Percentiles rank a stretch among this genome's conserved stretches.
Evolutionary conservation across 2,329 filamentous ascomycete species (phyloP).

Genomic region (Grosmannia huntii): DNA sequence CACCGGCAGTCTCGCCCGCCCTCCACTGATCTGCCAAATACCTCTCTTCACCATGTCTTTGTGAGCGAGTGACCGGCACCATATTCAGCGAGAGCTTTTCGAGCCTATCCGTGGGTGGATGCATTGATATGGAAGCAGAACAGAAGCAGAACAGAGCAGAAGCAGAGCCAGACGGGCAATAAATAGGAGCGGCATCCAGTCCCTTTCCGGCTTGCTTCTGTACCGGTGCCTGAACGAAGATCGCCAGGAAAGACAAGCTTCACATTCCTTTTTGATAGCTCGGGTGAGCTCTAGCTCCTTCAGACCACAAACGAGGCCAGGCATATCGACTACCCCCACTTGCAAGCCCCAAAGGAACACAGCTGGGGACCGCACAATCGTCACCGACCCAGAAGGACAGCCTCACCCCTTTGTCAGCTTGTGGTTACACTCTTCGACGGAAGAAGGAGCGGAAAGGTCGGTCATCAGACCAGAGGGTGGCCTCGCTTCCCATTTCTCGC

Average conservation of each 20-base stretch:
- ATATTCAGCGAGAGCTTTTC: constrained; percentile 10
- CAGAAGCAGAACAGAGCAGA: neutral
- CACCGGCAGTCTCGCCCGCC: neutral
- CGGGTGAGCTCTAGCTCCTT: neutral
- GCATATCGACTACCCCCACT: no score
- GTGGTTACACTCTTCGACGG: no score
- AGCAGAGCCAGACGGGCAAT: no score
- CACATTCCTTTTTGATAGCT: neutral
- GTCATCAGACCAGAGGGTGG: neutral
- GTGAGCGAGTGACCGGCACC: constrained; percentile 11
- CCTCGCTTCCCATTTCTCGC: neutral
- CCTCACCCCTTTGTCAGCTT: no score
- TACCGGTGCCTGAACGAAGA: no score
- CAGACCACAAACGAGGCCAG: no score
- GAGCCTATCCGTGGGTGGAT: constrained; percentile 4
- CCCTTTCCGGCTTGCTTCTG: no score
- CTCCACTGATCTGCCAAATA: neutral
- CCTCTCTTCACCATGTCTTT: neutral
- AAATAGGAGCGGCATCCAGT: no score
- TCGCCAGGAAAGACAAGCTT: neutral
- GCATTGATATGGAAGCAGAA: constrained; percentile 2
- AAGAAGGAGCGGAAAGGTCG: no score
- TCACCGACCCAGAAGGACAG: no score
- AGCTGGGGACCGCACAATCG: no score
- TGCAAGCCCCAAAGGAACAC: no score